phyloP scores from a whole-genome alignment of 495 filamentous ascomycete genomes.

The Cairneyella variabilis region DNA sequence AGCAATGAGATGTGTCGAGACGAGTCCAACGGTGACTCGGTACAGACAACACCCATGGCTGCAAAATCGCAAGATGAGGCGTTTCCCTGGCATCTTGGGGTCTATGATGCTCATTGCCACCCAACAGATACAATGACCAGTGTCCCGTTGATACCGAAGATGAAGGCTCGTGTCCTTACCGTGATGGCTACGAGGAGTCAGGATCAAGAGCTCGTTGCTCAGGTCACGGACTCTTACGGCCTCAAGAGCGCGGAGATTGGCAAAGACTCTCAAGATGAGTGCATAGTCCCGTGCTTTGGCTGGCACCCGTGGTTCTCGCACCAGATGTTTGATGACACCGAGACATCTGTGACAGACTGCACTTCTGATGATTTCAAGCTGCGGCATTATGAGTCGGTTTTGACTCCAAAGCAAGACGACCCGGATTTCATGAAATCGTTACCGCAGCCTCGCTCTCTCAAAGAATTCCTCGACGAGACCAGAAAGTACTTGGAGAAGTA shows the following conservation, averaged over 20 bases:
- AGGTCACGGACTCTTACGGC: slow-evolving; percentile 47
- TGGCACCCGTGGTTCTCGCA: slow-evolving; percentile 99
- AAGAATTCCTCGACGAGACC: slow-evolving; percentile 60
- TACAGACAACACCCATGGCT: too few species aligned
- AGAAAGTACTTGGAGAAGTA: slow-evolving; percentile 55
- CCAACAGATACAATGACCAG: slow-evolving; percentile 93
- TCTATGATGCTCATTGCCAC: slow-evolving; percentile 94
- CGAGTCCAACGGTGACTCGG: too few species aligned
- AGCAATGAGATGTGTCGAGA: too few species aligned
- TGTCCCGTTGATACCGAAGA: slow-evolving; percentile 59
- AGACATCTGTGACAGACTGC: slow-evolving; percentile 21
- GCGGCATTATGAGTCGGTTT: slow-evolving; percentile 67
- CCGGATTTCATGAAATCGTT: slow-evolving; percentile 59
- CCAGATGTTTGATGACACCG: slow-evolving; percentile 47
- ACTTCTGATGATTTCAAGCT: slow-evolving; percentile 43
- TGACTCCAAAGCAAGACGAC: slow-evolving; percentile 58
- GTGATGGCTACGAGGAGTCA: slow-evolving; percentile 86
- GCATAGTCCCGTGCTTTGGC: slow-evolving; percentile 81
- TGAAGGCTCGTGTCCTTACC: slow-evolving; percentile 75
- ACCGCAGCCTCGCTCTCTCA: slow-evolving; percentile 68
- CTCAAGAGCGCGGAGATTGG: slow-evolving; percentile 12
- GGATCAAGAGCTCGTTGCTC: slow-evolving; percentile 80
- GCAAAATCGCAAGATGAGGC: slow-evolving; percentile 8
- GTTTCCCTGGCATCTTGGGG: slow-evolving; percentile 82
- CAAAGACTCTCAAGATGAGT: slow-evolving; percentile 12